phyloP scores from a whole-genome alignment of 345 rosid genomes.

The Sonneratia alba region DNA sequence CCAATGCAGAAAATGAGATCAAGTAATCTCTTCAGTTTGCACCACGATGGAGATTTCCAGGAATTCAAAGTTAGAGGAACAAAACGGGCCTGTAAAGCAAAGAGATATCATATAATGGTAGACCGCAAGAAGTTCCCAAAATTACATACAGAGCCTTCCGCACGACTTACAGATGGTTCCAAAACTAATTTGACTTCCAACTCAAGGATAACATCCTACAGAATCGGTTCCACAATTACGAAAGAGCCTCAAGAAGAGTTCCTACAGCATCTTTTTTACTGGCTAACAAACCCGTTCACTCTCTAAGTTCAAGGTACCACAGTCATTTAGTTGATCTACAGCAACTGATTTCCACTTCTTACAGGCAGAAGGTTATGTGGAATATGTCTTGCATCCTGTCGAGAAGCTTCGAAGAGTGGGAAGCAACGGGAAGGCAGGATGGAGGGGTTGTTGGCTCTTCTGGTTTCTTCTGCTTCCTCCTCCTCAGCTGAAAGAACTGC shows the following conservation, averaged over 20 bases:
- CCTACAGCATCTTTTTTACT: too few relatives aligned
- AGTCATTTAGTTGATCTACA: neutral
- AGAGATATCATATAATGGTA: neutral
- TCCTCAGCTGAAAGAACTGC: constrained; percentile 82
- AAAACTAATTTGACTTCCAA: neutral
- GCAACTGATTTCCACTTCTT: constrained; percentile 6
- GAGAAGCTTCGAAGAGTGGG: constrained; percentile 62
- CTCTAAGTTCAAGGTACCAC: neutral
- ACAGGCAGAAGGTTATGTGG: constrained; percentile 60
- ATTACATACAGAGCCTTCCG: neutral
- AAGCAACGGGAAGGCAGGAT: constrained; percentile 39
- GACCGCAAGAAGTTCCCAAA: neutral
- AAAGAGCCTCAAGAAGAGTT: neutral
- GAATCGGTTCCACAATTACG: neutral
- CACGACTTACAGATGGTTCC: neutral
- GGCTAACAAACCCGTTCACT: neutral
- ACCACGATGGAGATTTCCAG: constrained; percentile 11
- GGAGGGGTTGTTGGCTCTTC: constrained; percentile 33
- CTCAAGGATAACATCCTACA: neutral
- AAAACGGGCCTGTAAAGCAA: constrained; percentile 45
- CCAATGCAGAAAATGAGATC: neutral
- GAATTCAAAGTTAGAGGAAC: constrained; percentile 25
- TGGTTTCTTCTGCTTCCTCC: constrained; percentile 52
- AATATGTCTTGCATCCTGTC: constrained; percentile 66
- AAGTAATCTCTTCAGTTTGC: neutral